Base-by-base conservation (phyloP, 805 yeast genomes). In the Lipomyces chichibuensis region DNA sequence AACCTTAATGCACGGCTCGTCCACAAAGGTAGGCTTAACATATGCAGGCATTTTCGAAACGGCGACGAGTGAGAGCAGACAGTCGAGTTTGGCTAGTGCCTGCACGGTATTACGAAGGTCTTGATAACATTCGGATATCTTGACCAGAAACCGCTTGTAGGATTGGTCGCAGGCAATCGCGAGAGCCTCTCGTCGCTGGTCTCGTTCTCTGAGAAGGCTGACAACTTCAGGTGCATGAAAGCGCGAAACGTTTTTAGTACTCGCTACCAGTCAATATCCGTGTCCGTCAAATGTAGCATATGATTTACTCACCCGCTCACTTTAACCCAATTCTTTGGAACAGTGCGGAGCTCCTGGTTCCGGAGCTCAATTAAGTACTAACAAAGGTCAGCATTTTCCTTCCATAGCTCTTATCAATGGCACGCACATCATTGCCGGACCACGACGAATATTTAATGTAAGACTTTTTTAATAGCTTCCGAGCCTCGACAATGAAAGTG, bases 291-390 rank as follows among this genome's bases (percentile, higher is more conserved):
- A 33, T 29, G 20, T n/a, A n/a, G 14, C 23, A n/a, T 4, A 39
- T 17, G 7, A 11, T 23, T 3, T n/a, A 53, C 63, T 8, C 49
- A 65, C 8, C 89, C 89, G 72, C 85, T 89, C 33, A 90, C 84
- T 71, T 91, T 89, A 13, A 88, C 78, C 97, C 97, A 94, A 61
- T 85, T 86, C 1, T 79, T 72, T 0, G 98, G 98, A 1, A 93
- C 77, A 0, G 79, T 77, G 55, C 84, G 84, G 1, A 84, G 80
- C 56, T 84, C 84, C 13, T 84, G 77, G 69, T 87, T 87, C 56
- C 91, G 80, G 0, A 94, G 87, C 73, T 93, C 97, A 27, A 95
- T 83, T 59, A 93, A 79, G 74, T 88, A 90, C 1, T 91, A 32
- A 27, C 49, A 17, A 9, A 57, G n/a, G 54, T 58, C 49, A 58